Percentiles rank a stretch among this genome's conserved stretches.
phyloP scores from a whole-genome alignment of 2,329 filamentous ascomycete genomes.

The Colletotrichum brevisporum region DNA sequence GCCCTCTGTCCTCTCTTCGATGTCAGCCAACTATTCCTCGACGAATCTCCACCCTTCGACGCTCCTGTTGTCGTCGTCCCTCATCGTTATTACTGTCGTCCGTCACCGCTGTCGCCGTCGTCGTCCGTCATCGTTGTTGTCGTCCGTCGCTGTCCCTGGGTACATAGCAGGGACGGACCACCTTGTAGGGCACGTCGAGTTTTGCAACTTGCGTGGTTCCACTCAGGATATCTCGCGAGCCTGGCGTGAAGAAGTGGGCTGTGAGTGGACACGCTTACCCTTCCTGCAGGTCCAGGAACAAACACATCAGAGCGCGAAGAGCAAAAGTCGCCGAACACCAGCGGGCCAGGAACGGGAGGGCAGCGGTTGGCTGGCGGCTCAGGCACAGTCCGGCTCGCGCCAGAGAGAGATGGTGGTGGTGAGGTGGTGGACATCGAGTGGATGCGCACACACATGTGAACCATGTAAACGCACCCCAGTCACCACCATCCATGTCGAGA shows the following conservation, averaged over 20 bases:
- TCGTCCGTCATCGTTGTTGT: too few relatives aligned
- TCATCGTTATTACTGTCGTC: too few relatives aligned
- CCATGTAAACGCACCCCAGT: neutral
- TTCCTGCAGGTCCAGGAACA: conserved; percentile 23
- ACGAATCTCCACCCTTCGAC: too few relatives aligned
- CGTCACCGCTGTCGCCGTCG: too few relatives aligned
- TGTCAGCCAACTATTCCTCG: too few relatives aligned
- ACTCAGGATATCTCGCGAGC: neutral
- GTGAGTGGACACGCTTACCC: conserved; percentile 1
- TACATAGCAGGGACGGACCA: too few relatives aligned
- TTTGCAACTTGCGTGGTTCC: neutral
- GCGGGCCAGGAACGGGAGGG: conserved; percentile 25
- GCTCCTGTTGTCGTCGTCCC: too few relatives aligned
- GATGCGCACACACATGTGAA: conserved; percentile 17
- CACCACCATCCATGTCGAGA: conserved; percentile 5
- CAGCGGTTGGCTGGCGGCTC: conserved; percentile 38
- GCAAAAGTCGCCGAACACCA: neutral
- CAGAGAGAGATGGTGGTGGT: neutral
- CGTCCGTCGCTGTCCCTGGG: too few relatives aligned
- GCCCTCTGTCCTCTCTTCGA: too few relatives aligned
- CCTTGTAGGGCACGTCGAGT: neutral
- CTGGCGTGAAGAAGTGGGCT: neutral
- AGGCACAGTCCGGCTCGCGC: conserved; percentile 14
- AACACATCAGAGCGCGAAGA: neutral
- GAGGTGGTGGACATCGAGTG: conserved; percentile 16